phyloP scores from a whole-genome alignment of 176 grass and related monocot species.

The Alloteropsis semialata region DNA sequence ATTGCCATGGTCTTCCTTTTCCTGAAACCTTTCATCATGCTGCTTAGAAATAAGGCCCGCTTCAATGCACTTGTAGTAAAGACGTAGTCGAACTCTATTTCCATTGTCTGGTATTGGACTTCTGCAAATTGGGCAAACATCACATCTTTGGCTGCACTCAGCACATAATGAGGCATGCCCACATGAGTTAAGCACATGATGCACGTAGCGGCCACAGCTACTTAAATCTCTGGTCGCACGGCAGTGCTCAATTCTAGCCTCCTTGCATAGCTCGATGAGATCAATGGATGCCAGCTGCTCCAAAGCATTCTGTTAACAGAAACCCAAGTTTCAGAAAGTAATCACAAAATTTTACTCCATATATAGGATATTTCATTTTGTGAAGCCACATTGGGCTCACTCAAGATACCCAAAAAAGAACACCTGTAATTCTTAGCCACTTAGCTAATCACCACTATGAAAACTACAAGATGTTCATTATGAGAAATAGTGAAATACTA shows the following conservation, averaged over 20 bases:
- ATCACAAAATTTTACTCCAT: not conserved
- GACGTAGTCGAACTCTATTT: slow-evolving; percentile 50
- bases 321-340: slow-evolving; percentile 24
- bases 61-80: slow-evolving; percentile 86
- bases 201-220: slow-evolving; percentile 76
- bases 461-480: not conserved
- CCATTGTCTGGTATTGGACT: slow-evolving; percentile 54
- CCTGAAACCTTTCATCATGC: slow-evolving; percentile 90
- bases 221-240: slow-evolving; percentile 93
- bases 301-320: slow-evolving; percentile 74
- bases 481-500: not conserved
- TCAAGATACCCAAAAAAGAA: not conserved
- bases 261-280: slow-evolving; percentile 87
- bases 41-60: slow-evolving; percentile 75
- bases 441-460: not conserved
- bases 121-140: slow-evolving; percentile 89
- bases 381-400: not conserved
- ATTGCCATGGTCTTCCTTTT: slow-evolving; percentile 60
- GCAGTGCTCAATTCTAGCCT: slow-evolving; percentile 83
- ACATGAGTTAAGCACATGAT: slow-evolving; percentile 80
- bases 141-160: slow-evolving; percentile 90
- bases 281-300: slow-evolving; percentile 84
- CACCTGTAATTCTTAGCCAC: not conserved
- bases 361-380: not conserved
- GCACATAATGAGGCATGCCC: slow-evolving; percentile 91